These are phyloP conservation scores for Millerozyma miso DNA, from an alignment of 805 yeast genomes.

Conservation along the genomic window DNA sequence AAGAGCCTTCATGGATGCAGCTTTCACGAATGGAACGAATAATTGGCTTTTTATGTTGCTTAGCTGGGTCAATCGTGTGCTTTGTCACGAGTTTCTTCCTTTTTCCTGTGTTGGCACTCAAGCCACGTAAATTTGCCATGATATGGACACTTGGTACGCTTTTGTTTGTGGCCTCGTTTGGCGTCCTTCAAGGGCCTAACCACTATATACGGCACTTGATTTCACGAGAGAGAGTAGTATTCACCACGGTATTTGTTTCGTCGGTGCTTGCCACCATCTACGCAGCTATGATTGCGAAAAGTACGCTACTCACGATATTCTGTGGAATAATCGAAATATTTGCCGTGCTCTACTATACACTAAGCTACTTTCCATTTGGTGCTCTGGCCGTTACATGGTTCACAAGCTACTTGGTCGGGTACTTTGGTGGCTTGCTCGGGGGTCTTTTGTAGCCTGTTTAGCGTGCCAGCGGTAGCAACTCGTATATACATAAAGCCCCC, in stretches of 20 bases:
- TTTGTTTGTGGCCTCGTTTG: slow-evolving; percentile 83
- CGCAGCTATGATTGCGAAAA: slow-evolving; percentile 62
- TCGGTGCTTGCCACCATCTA: slow-evolving; percentile 75
- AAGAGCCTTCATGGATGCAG: slow-evolving; percentile 76
- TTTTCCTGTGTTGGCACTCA: slow-evolving; percentile 83
- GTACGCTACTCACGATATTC: slow-evolving; percentile 70
- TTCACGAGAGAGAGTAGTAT: slow-evolving; percentile 72
- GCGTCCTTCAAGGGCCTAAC: slow-evolving; percentile 88
- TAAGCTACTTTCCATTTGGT: slow-evolving; percentile 95
- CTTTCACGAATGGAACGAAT: slow-evolving; percentile 77
- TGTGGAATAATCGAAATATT: slow-evolving; percentile 74
- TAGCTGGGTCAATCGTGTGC: slow-evolving; percentile 74
- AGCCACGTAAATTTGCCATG: slow-evolving; percentile 87
- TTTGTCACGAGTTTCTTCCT: slow-evolving; percentile 77
- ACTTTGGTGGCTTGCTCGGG: slow-evolving; percentile 46
- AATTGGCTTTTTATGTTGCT: slow-evolving; percentile 70
- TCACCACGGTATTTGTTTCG: slow-evolving; percentile 76
- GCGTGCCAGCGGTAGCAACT: background rate
- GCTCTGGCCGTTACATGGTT: slow-evolving; percentile 63
- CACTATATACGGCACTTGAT: slow-evolving; percentile 70
- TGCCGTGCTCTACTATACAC: slow-evolving; percentile 84
- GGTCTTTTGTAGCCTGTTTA: slow-evolving; percentile 21
- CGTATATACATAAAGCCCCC: slow-evolving; percentile 1
- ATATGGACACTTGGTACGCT: slow-evolving; percentile 91
- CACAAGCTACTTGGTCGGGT: slow-evolving; percentile 40